Conservation (phyloP, 768 basidiomycete genomes). For the Exsudoporus frostii region DNA sequence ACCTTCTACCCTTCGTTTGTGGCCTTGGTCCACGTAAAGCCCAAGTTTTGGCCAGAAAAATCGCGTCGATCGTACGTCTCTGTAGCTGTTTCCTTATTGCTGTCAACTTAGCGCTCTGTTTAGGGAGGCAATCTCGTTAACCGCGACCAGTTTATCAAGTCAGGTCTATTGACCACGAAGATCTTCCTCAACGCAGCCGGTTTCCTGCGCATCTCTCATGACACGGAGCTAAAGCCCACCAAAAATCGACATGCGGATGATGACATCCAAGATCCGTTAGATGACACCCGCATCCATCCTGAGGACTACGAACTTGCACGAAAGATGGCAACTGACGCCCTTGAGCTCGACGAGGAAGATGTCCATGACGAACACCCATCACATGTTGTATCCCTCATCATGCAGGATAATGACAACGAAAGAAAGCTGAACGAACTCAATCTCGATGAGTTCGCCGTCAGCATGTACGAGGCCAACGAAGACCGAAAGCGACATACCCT, state of each 20-base stretch:
- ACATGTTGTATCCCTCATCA: conserved; percentile 79
- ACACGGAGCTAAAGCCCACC: conserved; percentile 55
- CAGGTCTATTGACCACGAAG: conserved; percentile 73
- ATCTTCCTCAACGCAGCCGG: conserved; percentile 93
- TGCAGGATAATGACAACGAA: conserved; percentile 75
- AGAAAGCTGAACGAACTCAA: conserved; percentile 87
- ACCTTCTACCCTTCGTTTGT: conserved; percentile 84
- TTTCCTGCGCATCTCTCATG: conserved; percentile 82
- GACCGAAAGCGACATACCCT: conserved; percentile 88
- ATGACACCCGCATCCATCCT: conserved; percentile 93
- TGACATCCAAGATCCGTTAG: conserved; percentile 82
- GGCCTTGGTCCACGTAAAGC: conserved; percentile 96
- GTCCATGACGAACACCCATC: conserved; percentile 90
- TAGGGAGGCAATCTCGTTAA: conserved; percentile 88
- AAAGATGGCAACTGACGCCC: conserved; percentile 97
- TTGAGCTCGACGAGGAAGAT: conserved; percentile 98
- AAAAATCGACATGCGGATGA: conserved; percentile 62
- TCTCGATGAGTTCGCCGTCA: conserved; percentile 93
- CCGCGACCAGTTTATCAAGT: conserved; percentile 84
- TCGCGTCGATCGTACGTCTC: conserved; percentile 63
- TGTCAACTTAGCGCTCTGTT: neutral
- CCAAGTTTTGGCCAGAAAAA: conserved; percentile 76
- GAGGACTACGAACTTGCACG: conserved; percentile 97
- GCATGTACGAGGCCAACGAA: conserved; percentile 77
- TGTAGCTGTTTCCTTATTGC: neutral